Evolutionary conservation across 2,329 filamentous ascomycete species (phyloP).

Genomic region (Ascochyta fabae): DNA sequence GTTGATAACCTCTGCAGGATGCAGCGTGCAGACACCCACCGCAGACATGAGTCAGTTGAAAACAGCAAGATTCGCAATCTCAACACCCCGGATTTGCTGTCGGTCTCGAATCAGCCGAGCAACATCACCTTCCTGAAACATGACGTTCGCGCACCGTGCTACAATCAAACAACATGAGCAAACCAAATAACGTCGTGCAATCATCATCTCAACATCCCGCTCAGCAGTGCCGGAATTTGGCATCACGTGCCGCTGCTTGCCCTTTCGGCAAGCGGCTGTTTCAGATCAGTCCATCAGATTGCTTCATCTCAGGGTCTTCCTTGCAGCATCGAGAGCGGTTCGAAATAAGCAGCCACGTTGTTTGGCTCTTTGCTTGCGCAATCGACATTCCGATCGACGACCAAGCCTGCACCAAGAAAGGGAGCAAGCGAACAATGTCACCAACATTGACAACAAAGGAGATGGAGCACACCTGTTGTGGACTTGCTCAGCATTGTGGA

Average conservation of each 20-base stretch:
- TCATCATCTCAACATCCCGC: background rate
- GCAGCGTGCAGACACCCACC: background rate
- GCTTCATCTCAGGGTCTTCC: constrained; percentile 10
- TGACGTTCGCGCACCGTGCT: background rate
- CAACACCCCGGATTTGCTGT: background rate
- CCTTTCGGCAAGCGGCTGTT: constrained; percentile 3
- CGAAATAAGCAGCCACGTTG: constrained; percentile 8
- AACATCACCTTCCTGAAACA: constrained; percentile 1
- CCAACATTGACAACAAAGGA: background rate
- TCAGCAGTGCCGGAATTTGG: background rate
- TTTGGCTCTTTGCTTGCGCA: background rate
- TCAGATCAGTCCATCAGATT: constrained; percentile 8
- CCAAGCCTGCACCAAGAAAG: constrained; percentile 3
- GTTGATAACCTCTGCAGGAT: background rate
- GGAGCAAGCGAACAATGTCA: constrained; percentile 2
- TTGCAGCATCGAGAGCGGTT: constrained; percentile 6
- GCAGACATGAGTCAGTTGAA: background rate
- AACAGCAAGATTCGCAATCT: constrained; percentile 6
- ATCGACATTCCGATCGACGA: constrained; percentile 10
- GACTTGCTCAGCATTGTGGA: background rate
- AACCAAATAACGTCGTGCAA: background rate
- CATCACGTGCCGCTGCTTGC: background rate
- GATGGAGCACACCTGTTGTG: background rate
- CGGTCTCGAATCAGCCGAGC: background rate
- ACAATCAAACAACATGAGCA: constrained; percentile 9